These are phyloP conservation scores for Corylus heterophylla DNA, from an alignment of 306 rosid species.

Conservation along the genomic window DNA sequence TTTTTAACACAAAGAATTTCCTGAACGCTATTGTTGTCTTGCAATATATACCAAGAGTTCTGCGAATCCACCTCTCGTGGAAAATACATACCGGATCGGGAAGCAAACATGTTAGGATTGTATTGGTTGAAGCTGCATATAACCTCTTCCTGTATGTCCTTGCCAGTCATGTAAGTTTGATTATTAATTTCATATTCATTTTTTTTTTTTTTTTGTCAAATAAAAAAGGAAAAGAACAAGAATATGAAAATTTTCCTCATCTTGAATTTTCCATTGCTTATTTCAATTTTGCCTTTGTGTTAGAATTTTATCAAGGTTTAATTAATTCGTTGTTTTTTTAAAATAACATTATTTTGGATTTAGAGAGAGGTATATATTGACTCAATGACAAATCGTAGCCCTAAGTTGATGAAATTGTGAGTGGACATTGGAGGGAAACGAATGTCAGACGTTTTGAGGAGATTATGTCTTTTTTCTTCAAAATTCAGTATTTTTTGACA, in stretches of 20 bases:
- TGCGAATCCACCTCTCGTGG: slow-evolving; percentile 75
- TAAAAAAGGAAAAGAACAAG: too few species aligned
- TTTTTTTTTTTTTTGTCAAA: too few species aligned
- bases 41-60: slow-evolving; percentile 78
- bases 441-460: too few species aligned
- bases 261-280: neutral
- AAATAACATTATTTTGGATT: neutral
- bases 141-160: slow-evolving; percentile 89
- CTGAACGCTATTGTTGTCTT: slow-evolving; percentile 63
- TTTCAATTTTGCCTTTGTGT: too few species aligned
- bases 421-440: too few species aligned
- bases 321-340: neutral
- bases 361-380: too few species aligned
- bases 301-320: too few species aligned
- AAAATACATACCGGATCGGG: slow-evolving; percentile 81
- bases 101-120: slow-evolving; percentile 81
- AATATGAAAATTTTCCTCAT: too few species aligned
- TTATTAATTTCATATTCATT: neutral
- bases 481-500: too few species aligned
- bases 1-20: slow-evolving; percentile 71
- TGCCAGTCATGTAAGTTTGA: slow-evolving; percentile 86
- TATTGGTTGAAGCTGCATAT: slow-evolving; percentile 94
- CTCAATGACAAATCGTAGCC: too few species aligned
- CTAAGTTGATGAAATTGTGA: too few species aligned
- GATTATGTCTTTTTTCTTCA: too few species aligned